Conservation (phyloP, 768 basidiomycete species). For the Mycena polygramma region DNA sequence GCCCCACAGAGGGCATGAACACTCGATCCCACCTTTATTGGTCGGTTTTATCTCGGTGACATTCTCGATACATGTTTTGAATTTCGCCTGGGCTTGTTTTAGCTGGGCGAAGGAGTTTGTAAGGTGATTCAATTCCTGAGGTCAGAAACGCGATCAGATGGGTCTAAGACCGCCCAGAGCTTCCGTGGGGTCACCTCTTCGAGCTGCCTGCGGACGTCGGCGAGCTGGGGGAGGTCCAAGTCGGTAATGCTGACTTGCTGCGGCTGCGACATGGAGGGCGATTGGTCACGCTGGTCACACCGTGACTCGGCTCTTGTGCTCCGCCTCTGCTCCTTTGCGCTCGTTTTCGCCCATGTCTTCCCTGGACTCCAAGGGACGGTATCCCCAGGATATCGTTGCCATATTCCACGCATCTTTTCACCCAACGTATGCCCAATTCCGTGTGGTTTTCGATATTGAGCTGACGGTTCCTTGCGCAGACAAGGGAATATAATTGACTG, state of each 20-base stretch:
- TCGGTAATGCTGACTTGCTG: slow-evolving; percentile 87
- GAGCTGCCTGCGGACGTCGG: slow-evolving; percentile 91
- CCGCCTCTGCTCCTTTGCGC: slow-evolving; percentile 17
- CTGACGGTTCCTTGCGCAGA: slow-evolving; percentile 50
- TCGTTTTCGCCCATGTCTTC: slow-evolving; percentile 24
- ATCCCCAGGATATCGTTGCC: slow-evolving; percentile 69
- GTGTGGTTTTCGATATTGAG: too few species aligned
- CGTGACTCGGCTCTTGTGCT: slow-evolving; percentile 25
- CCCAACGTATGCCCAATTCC: background rate
- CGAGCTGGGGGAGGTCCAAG: slow-evolving; percentile 87
- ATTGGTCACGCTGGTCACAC: slow-evolving; percentile 20
- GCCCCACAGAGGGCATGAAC: background rate
- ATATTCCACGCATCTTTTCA: background rate
- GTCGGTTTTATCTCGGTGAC: slow-evolving; percentile 79
- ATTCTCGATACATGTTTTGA: slow-evolving; percentile 88
- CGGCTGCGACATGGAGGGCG: slow-evolving; percentile 56
- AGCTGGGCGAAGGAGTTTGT: slow-evolving; percentile 94
- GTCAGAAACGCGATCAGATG: slow-evolving; percentile 19
- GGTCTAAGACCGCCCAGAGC: slow-evolving; percentile 2
- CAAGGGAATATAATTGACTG: slow-evolving; percentile 86
- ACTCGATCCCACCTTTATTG: slow-evolving; percentile 65
- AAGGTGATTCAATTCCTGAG: slow-evolving; percentile 91
- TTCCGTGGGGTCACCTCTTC: slow-evolving; percentile 77
- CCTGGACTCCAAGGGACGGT: slow-evolving; percentile 38
- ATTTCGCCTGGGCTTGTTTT: slow-evolving; percentile 93